Conservation (phyloP, 805 yeast genomes). For the Debaryomyces maramus region DNA sequence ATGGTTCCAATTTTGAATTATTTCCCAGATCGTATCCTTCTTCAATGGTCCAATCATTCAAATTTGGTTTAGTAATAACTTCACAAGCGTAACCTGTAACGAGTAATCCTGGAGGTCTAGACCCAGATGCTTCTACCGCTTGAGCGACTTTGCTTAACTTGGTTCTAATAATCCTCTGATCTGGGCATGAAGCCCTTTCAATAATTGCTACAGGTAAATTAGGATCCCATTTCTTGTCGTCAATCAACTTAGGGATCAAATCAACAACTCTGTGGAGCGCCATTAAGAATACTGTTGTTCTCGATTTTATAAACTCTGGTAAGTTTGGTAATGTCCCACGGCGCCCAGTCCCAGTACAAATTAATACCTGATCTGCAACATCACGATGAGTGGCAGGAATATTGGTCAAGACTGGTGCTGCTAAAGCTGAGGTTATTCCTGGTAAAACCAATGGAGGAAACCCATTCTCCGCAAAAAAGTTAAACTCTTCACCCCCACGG, state of each 20-base stretch:
- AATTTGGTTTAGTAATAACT: slow-evolving; percentile 35
- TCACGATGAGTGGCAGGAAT: slow-evolving; percentile 93
- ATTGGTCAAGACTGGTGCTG: slow-evolving; percentile 78
- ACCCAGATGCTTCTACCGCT: slow-evolving; percentile 75
- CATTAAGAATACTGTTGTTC: slow-evolving; percentile 90
- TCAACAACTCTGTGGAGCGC: slow-evolving; percentile 75
- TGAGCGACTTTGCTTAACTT: slow-evolving; percentile 62
- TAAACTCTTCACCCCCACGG: slow-evolving; percentile 90
- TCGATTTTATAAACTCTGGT: slow-evolving; percentile 67
- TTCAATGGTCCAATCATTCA: slow-evolving; percentile 45
- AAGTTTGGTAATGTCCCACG: slow-evolving; percentile 76
- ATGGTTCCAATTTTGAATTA: not conserved
- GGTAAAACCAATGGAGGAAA: slow-evolving; percentile 74
- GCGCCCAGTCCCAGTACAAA: slow-evolving; percentile 94
- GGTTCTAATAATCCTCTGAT: slow-evolving; percentile 82
- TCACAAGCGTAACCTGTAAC: slow-evolving; percentile 80
- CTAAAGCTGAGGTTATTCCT: slow-evolving; percentile 86
- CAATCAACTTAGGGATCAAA: slow-evolving; percentile 46
- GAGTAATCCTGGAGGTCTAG: slow-evolving; percentile 90
- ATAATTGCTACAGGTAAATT: slow-evolving; percentile 79
- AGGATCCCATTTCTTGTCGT: slow-evolving; percentile 61
- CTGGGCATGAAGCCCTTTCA: slow-evolving; percentile 92
- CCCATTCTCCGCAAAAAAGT: slow-evolving; percentile 68
- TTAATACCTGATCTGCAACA: slow-evolving; percentile 86
- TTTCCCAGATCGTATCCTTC: slow-evolving; percentile 36